Base-by-base conservation (phyloP, 352 stramenopile genomes). In the Elongisporangium undulatum region DNA sequence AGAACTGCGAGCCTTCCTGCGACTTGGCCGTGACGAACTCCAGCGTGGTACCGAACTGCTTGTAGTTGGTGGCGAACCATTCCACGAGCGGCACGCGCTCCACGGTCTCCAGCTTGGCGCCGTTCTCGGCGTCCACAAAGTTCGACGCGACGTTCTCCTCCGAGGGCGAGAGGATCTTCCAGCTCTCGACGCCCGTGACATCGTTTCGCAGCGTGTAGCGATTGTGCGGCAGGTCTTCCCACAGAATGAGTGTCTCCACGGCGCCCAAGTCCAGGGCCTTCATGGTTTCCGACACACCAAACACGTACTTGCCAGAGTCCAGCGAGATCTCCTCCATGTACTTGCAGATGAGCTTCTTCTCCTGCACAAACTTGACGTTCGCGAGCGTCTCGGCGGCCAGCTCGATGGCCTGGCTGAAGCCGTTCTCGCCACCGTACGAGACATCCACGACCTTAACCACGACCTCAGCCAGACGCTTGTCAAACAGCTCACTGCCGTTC, bases 391-490 rank as follows among this genome's bases (percentile, higher is more conserved):
- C 98, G 6, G 96, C 94, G 12, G 90, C 91, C 51, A 99, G 82
- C 66, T 99, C 97, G 76, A 99, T 99, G 21, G 97, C 98, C 82
- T 99, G 98, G 75, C 99, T 99, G 81, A 99, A 99, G 6, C 98
- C 98, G 66, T 99, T 98, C 69, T 99, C 96, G 15, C 97, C 97
- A 49, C 98, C 98, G 72, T 99, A 99, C 52, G 86, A 98, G n/a
- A 99, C 97, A 74, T 99, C 98, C 8, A 99, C 97, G 57, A 99
- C 97, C 73, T 99, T 99, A 57, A 99, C 89, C 2, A 99, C 97
- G 64, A 99, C 94, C 53, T 98, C 96, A 10, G 74, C 65, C 10
- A 98, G 79, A 21, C 95, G 89, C 66, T 87, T 97, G 83, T 99
- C 98, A 66, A 99, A 99, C 62, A 99, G 81, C 72, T 99, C 98